Conservation (phyloP, 768 basidiomycete species). For the Dacryopinax spathularia region DNA sequence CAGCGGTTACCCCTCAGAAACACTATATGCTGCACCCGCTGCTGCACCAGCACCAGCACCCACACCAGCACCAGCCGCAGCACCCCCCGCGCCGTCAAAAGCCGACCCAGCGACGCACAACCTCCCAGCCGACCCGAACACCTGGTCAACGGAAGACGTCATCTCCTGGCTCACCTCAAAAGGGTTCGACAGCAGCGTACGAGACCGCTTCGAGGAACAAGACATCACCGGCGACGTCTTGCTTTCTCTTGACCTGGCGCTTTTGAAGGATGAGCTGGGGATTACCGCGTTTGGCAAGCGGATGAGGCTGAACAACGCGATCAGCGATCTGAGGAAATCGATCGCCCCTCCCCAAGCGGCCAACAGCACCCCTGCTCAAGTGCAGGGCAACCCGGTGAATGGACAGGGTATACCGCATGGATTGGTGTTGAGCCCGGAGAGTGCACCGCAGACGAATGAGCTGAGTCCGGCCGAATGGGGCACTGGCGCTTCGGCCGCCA, state of each 20-base stretch:
- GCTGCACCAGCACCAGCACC: slow-evolving; percentile 23
- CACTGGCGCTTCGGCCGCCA: slow-evolving; percentile 14
- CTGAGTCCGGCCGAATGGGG: slow-evolving; percentile 26
- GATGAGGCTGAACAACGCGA: slow-evolving; percentile 81
- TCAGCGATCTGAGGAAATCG: slow-evolving; percentile 68
- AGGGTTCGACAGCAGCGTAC: slow-evolving; percentile 72
- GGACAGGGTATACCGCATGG: slow-evolving; percentile 12
- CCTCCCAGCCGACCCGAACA: slow-evolving; percentile 29
- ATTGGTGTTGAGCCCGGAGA: slow-evolving; percentile 24
- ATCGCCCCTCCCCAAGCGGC: slow-evolving; percentile 39
- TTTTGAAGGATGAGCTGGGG: slow-evolving; percentile 87
- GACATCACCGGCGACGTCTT: slow-evolving; percentile 97
- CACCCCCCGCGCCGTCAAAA: slow-evolving; percentile 19
- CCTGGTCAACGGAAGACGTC: slow-evolving; percentile 71
- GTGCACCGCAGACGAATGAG: slow-evolving; percentile 20
- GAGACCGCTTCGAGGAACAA: slow-evolving; percentile 89
- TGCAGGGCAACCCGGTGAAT: slow-evolving; percentile 15
- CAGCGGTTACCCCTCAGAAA: not conserved
- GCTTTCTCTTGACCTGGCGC: slow-evolving; percentile 78
- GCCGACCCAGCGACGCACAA: slow-evolving; percentile 26
- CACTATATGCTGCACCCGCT: slow-evolving; percentile 15
- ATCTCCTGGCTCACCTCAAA: slow-evolving; percentile 72
- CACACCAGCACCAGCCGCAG: slow-evolving; percentile 15
- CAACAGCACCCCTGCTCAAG: slow-evolving; percentile 19
- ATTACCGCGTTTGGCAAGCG: slow-evolving; percentile 91